These are phyloP conservation scores for Backusella tuberculispora DNA, from an alignment of 192 early-diverging fungal species.

Conservation along the genomic window DNA sequence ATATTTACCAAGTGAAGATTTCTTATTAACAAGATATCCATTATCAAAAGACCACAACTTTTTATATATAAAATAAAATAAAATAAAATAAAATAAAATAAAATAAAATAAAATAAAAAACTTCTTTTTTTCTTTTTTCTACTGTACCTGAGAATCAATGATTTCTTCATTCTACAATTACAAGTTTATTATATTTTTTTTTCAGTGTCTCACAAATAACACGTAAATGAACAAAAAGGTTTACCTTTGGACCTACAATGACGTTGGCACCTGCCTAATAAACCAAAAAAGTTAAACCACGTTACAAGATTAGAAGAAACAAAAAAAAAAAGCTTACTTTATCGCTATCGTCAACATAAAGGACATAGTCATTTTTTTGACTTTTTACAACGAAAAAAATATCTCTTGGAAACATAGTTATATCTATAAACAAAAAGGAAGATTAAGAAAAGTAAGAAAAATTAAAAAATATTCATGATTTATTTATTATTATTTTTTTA, in stretches of 20 bases:
- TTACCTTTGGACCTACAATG: slow-evolving; percentile 27
- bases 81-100: background rate
- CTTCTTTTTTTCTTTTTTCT: background rate
- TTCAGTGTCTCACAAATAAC: background rate
- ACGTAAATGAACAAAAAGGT: background rate
- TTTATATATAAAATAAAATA: background rate
- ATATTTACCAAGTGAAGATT: slow-evolving; percentile 23
- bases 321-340: background rate
- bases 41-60: slow-evolving; percentile 29
- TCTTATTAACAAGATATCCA: slow-evolving; percentile 28
- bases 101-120: background rate
- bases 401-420: background rate
- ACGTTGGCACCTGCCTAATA: slow-evolving; percentile 16
- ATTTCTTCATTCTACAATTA: slow-evolving; percentile 6
- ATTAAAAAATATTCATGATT: background rate
- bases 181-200: background rate
- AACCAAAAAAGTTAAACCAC: background rate
- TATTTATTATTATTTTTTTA: too few relatives aligned
- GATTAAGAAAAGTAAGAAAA: background rate
- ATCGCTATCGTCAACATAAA: slow-evolving; percentile 8
- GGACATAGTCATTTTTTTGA: slow-evolving; percentile 16
- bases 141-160: slow-evolving; percentile 13
- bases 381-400: slow-evolving; percentile 25
- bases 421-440: background rate
- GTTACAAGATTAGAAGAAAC: background rate